These are phyloP conservation scores for Royoungia palumana DNA, from an alignment of 768 basidiomycete species.

Conservation along the genomic window DNA sequence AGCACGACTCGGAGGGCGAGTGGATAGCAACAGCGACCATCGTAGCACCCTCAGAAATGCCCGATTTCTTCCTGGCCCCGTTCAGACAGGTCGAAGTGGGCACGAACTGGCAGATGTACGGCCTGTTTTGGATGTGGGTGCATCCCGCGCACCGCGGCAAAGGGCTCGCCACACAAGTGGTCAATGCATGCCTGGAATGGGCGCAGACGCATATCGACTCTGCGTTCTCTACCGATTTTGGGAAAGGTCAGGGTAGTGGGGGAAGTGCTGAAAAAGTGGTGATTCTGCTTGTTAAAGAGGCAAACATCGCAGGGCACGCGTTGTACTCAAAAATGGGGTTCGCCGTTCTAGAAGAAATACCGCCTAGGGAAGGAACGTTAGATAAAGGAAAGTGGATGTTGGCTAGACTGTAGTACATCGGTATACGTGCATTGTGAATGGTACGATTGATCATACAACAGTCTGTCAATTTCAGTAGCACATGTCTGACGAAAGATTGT, in stretches of 20 bases:
- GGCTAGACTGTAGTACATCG: no score
- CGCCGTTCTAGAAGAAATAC: slow-evolving; percentile 7
- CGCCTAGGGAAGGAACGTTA: slow-evolving; percentile 1
- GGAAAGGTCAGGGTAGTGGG: background rate
- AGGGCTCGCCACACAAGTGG: slow-evolving; percentile 16
- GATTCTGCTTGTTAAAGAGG: slow-evolving; percentile 11
- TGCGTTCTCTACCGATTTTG: background rate
- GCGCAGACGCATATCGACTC: slow-evolving; percentile 17
- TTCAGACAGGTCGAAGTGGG: slow-evolving; percentile 13
- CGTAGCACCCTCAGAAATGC: slow-evolving; percentile 12
- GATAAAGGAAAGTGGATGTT: no score
- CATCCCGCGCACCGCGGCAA: slow-evolving; percentile 26
- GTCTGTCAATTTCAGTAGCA: no score
- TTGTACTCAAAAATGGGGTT: slow-evolving; percentile 25
- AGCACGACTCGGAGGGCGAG: background rate
- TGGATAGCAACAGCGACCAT: slow-evolving; percentile 22
- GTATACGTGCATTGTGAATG: no score
- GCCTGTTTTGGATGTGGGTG: slow-evolving; percentile 28
- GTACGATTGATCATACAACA: no score
- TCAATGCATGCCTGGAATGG: slow-evolving; percentile 24
- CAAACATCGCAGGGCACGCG: slow-evolving; percentile 14
- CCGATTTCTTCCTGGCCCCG: slow-evolving; percentile 2
- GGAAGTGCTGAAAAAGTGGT: slow-evolving; percentile 14
- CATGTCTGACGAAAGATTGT: no score
- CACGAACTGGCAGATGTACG: slow-evolving; percentile 19